Evolutionary conservation across 2,329 filamentous ascomycete genomes (phyloP).

Genomic region (Leptographium lundbergii): DNA sequence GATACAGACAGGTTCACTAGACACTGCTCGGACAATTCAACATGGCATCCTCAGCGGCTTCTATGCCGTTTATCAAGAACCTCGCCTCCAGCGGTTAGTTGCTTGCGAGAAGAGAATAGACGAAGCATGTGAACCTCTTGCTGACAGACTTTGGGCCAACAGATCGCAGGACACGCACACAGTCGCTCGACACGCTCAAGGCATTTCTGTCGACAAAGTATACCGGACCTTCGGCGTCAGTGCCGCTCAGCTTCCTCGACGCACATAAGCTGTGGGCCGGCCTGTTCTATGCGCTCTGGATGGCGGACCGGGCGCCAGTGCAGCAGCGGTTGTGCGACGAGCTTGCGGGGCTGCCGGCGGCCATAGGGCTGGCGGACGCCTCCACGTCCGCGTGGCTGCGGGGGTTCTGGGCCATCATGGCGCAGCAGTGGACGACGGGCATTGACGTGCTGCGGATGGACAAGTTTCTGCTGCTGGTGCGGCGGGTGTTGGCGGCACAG

Average conservation of each 20-base stretch:
- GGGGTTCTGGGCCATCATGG: conserved; percentile 61
- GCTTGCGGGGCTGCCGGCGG: conserved; percentile 49
- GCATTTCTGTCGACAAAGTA: conserved; percentile 57
- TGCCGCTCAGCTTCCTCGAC: conserved; percentile 52
- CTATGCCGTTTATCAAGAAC: conserved; percentile 67
- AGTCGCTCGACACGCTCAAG: conserved; percentile 64
- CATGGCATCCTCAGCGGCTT: conserved; percentile 16
- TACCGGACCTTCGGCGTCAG: conserved; percentile 21
- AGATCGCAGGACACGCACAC: conserved; percentile 70
- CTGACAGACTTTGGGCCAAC: conserved; percentile 4
- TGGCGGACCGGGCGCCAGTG: conserved; percentile 78
- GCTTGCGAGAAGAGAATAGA: neutral
- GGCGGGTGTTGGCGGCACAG: conserved; percentile 63
- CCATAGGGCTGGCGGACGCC: conserved; percentile 33
- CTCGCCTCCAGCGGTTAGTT: conserved; percentile 69
- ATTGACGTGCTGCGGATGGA: conserved; percentile 73
- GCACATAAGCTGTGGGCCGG: conserved; percentile 89
- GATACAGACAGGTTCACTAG: neutral
- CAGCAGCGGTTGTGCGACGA: conserved; percentile 74
- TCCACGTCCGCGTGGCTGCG: conserved; percentile 37
- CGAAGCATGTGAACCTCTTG: neutral
- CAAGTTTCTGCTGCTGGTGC: conserved; percentile 80
- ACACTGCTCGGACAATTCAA: neutral
- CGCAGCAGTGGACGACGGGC: conserved; percentile 52
- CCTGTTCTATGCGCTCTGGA: conserved; percentile 86